Percentiles rank a stretch among this genome's conserved stretches.
Conservation (phyloP, 257 asterid genomes). For the Datura wrightii region DNA sequence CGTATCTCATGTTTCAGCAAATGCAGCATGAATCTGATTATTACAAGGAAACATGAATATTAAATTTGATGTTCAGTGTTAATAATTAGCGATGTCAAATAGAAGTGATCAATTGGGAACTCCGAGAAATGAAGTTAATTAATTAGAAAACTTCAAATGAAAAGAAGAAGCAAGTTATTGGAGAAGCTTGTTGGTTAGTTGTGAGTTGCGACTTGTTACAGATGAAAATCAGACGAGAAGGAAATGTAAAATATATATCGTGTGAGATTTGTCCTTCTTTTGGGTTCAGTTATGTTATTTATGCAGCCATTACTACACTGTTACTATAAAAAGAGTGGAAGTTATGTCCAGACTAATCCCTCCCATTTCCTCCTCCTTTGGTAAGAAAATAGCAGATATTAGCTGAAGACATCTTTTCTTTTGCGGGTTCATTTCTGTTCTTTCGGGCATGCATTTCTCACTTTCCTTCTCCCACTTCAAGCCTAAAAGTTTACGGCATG, state of each 20-base stretch:
- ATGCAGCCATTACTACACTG: neutral
- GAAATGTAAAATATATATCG: slow-evolving; percentile 13
- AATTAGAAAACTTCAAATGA: neutral
- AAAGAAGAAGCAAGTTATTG: slow-evolving; percentile 24
- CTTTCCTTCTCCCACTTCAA: slow-evolving; percentile 7
- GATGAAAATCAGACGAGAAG: slow-evolving; percentile 21
- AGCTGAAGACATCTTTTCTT: slow-evolving; percentile 21
- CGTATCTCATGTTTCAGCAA: neutral
- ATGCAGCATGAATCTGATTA: slow-evolving; percentile 14
- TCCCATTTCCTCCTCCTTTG: slow-evolving; percentile 20
- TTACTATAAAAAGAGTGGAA: neutral
- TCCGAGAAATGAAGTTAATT: slow-evolving; percentile 11
- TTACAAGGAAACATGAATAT: neutral
- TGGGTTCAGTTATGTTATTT: neutral
- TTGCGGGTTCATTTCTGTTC: neutral
- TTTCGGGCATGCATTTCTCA: neutral
- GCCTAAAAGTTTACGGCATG: neutral
- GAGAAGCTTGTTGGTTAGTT: neutral
- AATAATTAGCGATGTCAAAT: slow-evolving; percentile 13
- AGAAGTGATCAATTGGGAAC: neutral
- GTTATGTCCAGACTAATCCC: slow-evolving; percentile 6
- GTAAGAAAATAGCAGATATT: neutral
- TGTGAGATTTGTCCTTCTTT: neutral
- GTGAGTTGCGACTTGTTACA: slow-evolving; percentile 12
- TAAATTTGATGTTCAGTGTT: neutral